Conservation (phyloP, 495 filamentous ascomycete species). For the Cairneyella variabilis region DNA sequence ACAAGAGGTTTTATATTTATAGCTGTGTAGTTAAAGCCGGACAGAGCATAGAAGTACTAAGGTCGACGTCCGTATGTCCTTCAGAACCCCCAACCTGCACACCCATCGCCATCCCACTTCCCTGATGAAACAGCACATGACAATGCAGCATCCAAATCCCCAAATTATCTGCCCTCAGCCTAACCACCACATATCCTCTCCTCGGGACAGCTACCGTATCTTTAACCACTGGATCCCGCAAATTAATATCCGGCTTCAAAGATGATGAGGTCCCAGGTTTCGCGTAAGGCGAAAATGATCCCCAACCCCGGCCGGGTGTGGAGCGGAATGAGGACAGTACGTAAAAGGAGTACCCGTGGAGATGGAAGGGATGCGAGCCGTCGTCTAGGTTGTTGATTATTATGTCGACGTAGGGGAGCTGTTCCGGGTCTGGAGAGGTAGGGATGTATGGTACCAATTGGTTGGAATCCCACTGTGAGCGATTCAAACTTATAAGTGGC, state of each 20-base stretch:
- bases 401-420: slow-evolving; percentile 57
- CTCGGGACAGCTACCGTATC: slow-evolving; percentile 54
- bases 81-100: slow-evolving; percentile 31
- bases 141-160: slow-evolving; percentile 82
- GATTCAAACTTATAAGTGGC: slow-evolving; percentile 30
- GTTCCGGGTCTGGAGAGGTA: no score
- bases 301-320: slow-evolving; percentile 23
- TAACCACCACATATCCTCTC: slow-evolving; percentile 55
- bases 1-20: no score
- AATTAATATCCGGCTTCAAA: slow-evolving; percentile 29
- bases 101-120: slow-evolving; percentile 64
- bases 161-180: slow-evolving; percentile 63
- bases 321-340: slow-evolving; percentile 49
- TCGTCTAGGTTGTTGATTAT: slow-evolving; percentile 74
- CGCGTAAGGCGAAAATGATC: slow-evolving; percentile 21
- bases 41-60: neutral
- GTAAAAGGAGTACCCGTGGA: slow-evolving; percentile 79
- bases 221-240: slow-evolving; percentile 43
- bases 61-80: neutral
- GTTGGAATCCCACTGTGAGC: slow-evolving; percentile 38
- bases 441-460: slow-evolving; percentile 30
- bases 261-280: slow-evolving; percentile 37
- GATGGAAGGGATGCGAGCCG: slow-evolving; percentile 53
- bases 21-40: neutral
- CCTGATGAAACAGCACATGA: slow-evolving; percentile 79